A percentile compares a stretch with the other conserved stretches of the same genome.
These are phyloP conservation scores for Picea abies DNA, from an alignment of 83 land plant genomes.

Conservation along the genomic window DNA sequence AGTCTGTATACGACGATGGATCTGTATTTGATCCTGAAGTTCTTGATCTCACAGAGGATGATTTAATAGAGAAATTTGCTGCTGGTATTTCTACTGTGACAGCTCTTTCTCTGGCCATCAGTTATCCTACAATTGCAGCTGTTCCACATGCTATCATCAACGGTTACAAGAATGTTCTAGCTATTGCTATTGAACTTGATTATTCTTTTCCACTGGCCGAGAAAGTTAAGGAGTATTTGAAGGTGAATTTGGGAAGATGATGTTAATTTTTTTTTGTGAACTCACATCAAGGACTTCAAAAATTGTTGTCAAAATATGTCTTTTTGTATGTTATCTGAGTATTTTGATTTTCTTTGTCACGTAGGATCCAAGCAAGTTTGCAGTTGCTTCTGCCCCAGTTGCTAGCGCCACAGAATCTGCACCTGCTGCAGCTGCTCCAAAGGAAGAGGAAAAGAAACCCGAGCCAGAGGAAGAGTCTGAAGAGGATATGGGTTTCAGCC, in stretches of 20 bases:
- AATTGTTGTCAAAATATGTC: background rate
- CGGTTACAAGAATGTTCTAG: slow-evolving; percentile 78
- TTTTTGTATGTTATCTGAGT: background rate
- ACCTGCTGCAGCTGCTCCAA: slow-evolving; percentile 47
- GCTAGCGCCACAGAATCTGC: slow-evolving; percentile 35
- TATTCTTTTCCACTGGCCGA: slow-evolving; percentile 82
- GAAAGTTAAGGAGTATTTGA: slow-evolving; percentile 72
- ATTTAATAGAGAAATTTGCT: slow-evolving; percentile 69
- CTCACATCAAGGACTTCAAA: background rate
- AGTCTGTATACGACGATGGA: slow-evolving; percentile 67
- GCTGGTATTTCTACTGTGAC: slow-evolving; percentile 76
- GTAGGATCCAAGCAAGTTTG: slow-evolving; percentile 92
- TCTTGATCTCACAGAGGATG: slow-evolving; percentile 83
- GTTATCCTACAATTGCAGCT: slow-evolving; percentile 88
- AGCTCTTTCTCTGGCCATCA: slow-evolving; percentile 66
- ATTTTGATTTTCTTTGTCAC: background rate
- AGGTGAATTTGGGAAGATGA: slow-evolving; percentile 25
- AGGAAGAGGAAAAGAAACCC: slow-evolving; percentile 60
- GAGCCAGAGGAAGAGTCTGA: slow-evolving; percentile 85
- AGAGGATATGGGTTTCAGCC: slow-evolving; percentile 91
- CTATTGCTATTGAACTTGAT: slow-evolving; percentile 78
- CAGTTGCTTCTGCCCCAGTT: slow-evolving; percentile 62
- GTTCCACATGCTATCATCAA: slow-evolving; percentile 83
- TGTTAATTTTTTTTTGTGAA: background rate
- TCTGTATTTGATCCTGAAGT: slow-evolving; percentile 81